Evolutionary conservation across 441 rosid genomes (phyloP).

Genomic region (Dalechampia spathulata): DNA sequence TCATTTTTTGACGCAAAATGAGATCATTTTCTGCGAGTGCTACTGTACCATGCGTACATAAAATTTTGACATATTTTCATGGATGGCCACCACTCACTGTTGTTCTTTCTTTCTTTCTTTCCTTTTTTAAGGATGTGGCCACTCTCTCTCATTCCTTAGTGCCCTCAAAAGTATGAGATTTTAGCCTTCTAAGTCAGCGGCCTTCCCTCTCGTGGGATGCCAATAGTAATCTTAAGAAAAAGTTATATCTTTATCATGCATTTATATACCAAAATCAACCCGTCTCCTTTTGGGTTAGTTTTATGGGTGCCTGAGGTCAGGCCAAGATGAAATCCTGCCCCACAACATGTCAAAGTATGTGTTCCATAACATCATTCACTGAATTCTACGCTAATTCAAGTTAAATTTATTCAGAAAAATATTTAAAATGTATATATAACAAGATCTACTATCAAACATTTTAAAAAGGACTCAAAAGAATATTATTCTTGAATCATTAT

Average conservation of each 20-base stretch:
- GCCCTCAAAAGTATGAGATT: conserved; percentile 13
- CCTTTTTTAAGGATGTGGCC: conserved; percentile 18
- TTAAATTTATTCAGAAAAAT: too few species aligned
- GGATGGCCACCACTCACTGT: conserved; percentile 36
- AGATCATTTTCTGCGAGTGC: conserved; percentile 38
- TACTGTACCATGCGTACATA: conserved; percentile 76
- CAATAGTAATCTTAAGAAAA: neutral
- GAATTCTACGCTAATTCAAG: too few species aligned
- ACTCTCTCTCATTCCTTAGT: conserved; percentile 9
- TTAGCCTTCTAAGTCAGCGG: neutral
- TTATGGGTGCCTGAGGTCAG: conserved; percentile 5
- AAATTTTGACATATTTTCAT: conserved; percentile 19
- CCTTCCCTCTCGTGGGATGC: conserved; percentile 16
- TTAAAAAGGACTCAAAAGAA: too few species aligned
- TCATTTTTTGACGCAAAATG: neutral
- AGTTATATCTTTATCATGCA: neutral
- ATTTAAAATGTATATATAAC: too few species aligned
- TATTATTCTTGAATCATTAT: too few species aligned
- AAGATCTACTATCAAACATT: too few species aligned
- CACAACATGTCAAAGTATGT: too few species aligned
- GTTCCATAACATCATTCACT: too few species aligned
- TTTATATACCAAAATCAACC: too few species aligned
- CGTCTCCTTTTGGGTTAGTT: neutral
- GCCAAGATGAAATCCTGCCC: conserved; percentile 3
- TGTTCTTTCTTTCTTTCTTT: conserved; percentile 7